Base-by-base conservation (phyloP, 495 filamentous ascomycete species). In the Neurospora sp. region DNA sequence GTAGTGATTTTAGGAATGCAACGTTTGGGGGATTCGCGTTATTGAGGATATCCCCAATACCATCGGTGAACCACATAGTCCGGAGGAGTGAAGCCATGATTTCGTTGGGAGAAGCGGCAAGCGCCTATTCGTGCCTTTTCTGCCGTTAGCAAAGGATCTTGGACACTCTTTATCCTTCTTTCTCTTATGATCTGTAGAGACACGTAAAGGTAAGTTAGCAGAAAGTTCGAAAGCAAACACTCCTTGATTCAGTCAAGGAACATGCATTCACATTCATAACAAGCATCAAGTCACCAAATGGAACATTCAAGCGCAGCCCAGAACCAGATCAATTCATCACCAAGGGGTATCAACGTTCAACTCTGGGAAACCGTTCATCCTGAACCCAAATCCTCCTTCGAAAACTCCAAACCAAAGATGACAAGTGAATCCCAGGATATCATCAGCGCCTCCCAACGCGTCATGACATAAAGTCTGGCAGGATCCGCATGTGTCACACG, bases 381-480 rank as follows among this genome's bases (percentile, higher is more conserved):
- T 7, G 27, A 35, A 61, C 53, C 22, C 27, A 27, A 35, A 61
- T 61, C 27, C 22, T 8, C 6, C 27, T 8, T 18, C 27, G 35
- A 37, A 6, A 61, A 61, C 22, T 61, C 27, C 27, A 3, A 61
- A 31, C 10, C 12, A 61, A 35, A 61, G 12, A 61, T 16, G 2
- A 31, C 14, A 9, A 61, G 53, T 1, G 3, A 31, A 61, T 16
- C 53, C 53, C 22, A 18, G 53, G 9, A 27, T 35, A 31, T 61
- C 53, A 61, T 61, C 12, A 61, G 53, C 53, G 53, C 27, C 53
- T 61, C 53, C 53, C 53, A 61, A 61, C 53, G 53, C 53, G 53
- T 61, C 53, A 35, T 18, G 14, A 61, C 12, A 61, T 61, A 5
- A 61, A 99, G 87, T 68, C 94, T 88, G 71, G 90, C 84, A 9